These are phyloP conservation scores for Sugiyamaella valdiviana DNA, from an alignment of 805 yeast species.

Conservation along the genomic window DNA sequence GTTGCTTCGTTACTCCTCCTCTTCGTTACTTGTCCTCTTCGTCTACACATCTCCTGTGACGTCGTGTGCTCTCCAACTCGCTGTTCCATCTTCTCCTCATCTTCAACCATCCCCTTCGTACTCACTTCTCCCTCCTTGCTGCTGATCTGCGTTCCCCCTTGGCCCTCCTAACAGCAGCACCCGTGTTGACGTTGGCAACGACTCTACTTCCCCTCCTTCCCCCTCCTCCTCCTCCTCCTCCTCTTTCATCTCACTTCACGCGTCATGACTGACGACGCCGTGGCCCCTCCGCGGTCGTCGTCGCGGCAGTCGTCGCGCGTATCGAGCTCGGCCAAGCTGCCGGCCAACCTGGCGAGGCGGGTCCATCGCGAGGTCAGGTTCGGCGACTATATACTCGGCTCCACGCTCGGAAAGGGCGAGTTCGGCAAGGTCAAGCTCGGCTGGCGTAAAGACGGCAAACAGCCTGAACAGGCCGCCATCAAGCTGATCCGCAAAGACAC, in stretches of 20 bases:
- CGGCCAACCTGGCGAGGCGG: conserved; percentile 24
- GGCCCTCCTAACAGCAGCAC: too few species aligned
- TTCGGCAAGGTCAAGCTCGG: conserved; percentile 97
- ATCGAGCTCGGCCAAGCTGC: conserved; percentile 23
- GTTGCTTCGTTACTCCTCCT: background rate
- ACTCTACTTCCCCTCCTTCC: too few species aligned
- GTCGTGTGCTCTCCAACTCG: background rate
- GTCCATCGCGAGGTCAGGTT: conserved; percentile 45
- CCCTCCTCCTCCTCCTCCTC: too few species aligned
- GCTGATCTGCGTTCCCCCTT: too few species aligned
- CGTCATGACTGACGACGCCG: background rate
- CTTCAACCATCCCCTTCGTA: background rate
- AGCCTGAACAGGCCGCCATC: conserved; percentile 59
- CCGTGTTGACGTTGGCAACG: too few species aligned
- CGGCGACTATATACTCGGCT: conserved; percentile 85
- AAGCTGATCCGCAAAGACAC: conserved; percentile 85
- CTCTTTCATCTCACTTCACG: background rate
- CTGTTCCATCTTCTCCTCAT: background rate
- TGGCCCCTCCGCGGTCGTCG: background rate
- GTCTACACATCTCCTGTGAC: background rate
- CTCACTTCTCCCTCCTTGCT: background rate
- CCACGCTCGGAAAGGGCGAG: conserved; percentile 96
- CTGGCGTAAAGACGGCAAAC: conserved; percentile 75
- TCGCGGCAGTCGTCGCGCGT: conserved; percentile 27
- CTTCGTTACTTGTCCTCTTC: background rate